phyloP scores from a whole-genome alignment of 2,329 filamentous ascomycete genomes.

The Aspergillus alliaceus region DNA sequence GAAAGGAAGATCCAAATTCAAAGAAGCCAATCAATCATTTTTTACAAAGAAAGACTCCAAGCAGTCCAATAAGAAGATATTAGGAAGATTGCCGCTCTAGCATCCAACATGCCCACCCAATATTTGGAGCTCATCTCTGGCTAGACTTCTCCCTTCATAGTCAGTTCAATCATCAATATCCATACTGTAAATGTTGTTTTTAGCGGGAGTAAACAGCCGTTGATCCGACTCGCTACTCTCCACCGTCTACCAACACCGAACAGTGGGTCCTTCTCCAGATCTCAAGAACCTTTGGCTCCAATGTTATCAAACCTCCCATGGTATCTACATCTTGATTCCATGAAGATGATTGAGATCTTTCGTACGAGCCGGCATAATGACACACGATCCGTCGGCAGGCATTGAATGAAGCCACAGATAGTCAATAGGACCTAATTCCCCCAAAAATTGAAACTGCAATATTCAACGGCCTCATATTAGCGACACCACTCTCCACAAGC shows the following conservation, averaged over 20 bases:
- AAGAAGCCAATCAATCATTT: no score
- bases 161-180: no score
- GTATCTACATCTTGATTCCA: not conserved
- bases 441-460: not conserved
- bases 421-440: not conserved
- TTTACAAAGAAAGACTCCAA: no score
- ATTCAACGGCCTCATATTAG: not conserved
- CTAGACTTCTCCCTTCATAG: no score
- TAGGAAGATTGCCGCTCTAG: no score
- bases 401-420: not conserved
- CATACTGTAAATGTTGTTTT: no score
- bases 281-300: not conserved
- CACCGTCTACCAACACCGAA: not conserved
- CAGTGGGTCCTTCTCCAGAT: not conserved
- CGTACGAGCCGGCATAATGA: not conserved
- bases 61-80: no score
- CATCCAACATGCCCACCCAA: no score
- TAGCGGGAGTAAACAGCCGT: no score
- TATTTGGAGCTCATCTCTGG: no score
- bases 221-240: not conserved
- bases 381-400: not conserved
- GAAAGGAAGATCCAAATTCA: no score
- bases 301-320: not conserved
- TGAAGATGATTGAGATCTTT: not conserved
- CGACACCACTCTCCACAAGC: not conserved